These are phyloP conservation scores for Quercus wislizeni DNA, from an alignment of 306 rosid species.

Conservation along the genomic window DNA sequence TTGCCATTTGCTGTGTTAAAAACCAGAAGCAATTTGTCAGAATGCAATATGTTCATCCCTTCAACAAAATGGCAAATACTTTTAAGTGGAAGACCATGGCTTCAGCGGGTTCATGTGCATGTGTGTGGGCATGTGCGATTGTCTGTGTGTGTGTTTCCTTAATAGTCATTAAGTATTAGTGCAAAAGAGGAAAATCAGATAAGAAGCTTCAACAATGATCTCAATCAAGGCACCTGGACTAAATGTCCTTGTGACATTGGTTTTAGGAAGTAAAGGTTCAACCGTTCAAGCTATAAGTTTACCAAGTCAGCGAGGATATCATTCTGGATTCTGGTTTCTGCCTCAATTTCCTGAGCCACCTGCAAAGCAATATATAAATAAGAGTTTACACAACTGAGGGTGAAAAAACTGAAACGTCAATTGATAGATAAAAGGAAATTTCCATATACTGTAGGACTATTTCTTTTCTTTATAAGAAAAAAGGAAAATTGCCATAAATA, in stretches of 20 bases:
- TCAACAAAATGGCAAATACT: neutral
- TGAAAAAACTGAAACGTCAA: neutral
- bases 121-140: neutral
- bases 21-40: slow-evolving; percentile 18
- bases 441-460: neutral
- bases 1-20: slow-evolving; percentile 26
- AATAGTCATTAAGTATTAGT: neutral
- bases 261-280: neutral
- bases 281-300: neutral
- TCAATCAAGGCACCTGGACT: neutral
- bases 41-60: neutral
- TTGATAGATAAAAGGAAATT: neutral
- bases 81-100: neutral
- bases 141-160: neutral
- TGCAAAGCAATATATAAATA: slow-evolving; percentile 1
- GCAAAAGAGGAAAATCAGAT: neutral
- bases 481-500: no score
- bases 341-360: slow-evolving; percentile 40
- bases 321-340: slow-evolving; percentile 32
- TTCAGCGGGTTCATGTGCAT: neutral
- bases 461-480: neutral
- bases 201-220: neutral
- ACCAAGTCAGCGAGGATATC: slow-evolving; percentile 29
- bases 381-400: neutral
- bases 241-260: neutral